phyloP scores from a whole-genome alignment of 2,329 filamentous ascomycete genomes.

The Claviceps pusilla region DNA sequence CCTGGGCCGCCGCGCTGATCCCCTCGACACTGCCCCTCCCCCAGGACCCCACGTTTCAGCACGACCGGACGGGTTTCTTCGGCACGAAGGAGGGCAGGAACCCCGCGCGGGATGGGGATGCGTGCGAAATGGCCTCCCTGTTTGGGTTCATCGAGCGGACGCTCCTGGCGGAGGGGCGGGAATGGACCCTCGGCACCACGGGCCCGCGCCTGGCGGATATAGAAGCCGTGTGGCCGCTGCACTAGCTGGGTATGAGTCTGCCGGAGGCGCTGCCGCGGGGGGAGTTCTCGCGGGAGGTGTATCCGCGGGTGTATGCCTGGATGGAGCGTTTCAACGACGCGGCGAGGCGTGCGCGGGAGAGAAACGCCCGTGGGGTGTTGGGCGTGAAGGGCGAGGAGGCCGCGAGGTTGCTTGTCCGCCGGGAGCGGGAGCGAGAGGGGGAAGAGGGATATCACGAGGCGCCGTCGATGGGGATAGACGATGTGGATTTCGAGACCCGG shows the following conservation, averaged over 20 bases:
- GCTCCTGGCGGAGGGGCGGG: constrained; percentile 48
- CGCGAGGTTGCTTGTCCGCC: constrained; percentile 26
- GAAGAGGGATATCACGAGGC: constrained; percentile 29
- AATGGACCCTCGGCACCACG: constrained; percentile 45
- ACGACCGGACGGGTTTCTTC: constrained; percentile 35
- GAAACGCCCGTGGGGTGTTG: constrained; percentile 20
- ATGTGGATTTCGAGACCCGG: constrained; percentile 29
- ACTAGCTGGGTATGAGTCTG: constrained; percentile 43
- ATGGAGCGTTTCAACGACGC: constrained; percentile 32
- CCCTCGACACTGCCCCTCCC: constrained; percentile 38
- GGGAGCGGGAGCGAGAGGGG: too few species aligned
- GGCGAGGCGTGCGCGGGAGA: constrained; percentile 26
- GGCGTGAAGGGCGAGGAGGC: constrained; percentile 39
- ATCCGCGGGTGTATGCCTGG: constrained; percentile 39
- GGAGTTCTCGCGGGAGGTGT: constrained; percentile 34
- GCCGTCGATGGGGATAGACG: constrained; percentile 24
- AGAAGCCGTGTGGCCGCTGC: constrained; percentile 37
- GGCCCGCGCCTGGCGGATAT: constrained; percentile 13
- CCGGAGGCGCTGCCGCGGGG: constrained; percentile 38
- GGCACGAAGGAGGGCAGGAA: constrained; percentile 12
- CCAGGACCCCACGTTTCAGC: constrained; percentile 41
- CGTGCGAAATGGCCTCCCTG: constrained; percentile 36
- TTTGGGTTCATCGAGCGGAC: constrained; percentile 47
- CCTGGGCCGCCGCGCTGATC: constrained; percentile 15
- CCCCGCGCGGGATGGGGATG: constrained; percentile 10